These are phyloP conservation scores for Syncephalastrum sp. DNA, from an alignment of 371 early-diverging fungal species.

Conservation along the genomic window DNA sequence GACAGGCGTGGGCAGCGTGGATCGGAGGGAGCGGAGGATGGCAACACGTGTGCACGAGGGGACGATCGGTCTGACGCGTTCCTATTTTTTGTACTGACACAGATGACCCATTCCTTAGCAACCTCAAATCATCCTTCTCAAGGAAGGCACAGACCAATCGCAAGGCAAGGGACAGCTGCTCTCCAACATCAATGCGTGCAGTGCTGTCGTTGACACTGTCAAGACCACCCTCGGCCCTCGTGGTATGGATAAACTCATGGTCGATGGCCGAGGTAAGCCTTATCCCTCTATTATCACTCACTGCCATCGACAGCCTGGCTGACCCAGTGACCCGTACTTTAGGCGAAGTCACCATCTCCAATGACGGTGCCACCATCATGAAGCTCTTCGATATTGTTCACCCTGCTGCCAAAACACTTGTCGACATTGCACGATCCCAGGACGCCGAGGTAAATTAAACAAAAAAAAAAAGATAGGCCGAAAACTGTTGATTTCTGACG, in stretches of 20 bases:
- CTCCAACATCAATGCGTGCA: constrained; percentile 97
- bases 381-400: constrained; percentile 98
- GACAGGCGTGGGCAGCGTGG: no score
- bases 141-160: constrained; percentile 98
- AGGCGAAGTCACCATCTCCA: constrained; percentile 97
- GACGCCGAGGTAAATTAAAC: constrained; percentile 91
- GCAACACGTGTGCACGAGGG: no score
- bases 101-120: constrained; percentile 52
- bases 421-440: constrained; percentile 98
- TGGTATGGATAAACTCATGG: constrained; percentile 99
- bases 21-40: no score
- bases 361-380: constrained; percentile 99
- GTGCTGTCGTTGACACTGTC: constrained; percentile 95
- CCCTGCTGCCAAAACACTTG: constrained; percentile 98
- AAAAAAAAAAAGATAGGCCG: constrained; percentile 3
- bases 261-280: constrained; percentile 79
- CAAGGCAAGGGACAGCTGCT: constrained; percentile 98
- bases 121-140: constrained; percentile 98
- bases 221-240: constrained; percentile 99
- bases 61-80: no score
- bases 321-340: constrained; percentile 1
- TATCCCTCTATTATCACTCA: not conserved
- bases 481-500: not conserved
- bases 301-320: not conserved
- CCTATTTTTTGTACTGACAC: not conserved